Conservation (phyloP, 495 filamentous ascomycete species). For the Chlorociboria aeruginascens region DNA sequence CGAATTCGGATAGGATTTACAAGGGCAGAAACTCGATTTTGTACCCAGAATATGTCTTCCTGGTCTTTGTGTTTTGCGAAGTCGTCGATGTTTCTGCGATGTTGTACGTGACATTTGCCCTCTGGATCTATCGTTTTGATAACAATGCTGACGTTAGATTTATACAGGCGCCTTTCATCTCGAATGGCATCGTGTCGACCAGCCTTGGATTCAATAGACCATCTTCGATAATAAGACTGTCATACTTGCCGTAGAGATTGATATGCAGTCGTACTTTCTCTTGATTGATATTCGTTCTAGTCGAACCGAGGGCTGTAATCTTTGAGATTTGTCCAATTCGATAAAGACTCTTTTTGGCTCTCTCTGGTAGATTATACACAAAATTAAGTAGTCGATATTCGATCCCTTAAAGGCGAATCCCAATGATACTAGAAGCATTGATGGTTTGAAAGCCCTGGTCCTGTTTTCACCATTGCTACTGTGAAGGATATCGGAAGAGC, state of each 20-base stretch:
- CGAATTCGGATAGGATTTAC: background rate
- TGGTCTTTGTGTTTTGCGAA: background rate
- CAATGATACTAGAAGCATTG: background rate
- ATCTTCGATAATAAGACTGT: background rate
- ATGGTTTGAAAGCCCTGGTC: conserved; percentile 1
- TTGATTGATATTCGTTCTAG: background rate
- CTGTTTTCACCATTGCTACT: background rate
- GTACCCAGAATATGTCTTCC: conserved; percentile 3
- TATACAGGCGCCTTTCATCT: conserved; percentile 4
- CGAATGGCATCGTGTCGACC: background rate
- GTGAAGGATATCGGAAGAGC: too few relatives aligned
- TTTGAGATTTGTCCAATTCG: conserved; percentile 1
- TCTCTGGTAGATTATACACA: too few relatives aligned
- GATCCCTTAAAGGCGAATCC: too few relatives aligned
- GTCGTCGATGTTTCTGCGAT: background rate
- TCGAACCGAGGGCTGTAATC: background rate
- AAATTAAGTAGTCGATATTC: too few relatives aligned
- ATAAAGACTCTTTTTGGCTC: background rate
- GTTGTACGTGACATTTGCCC: conserved; percentile 1
- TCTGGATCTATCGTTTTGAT: too few relatives aligned
- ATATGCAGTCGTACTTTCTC: background rate
- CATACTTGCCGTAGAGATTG: conserved; percentile 2
- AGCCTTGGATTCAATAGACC: background rate
- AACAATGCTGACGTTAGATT: background rate
- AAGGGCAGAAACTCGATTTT: background rate